These are phyloP conservation scores for Euphorbia tirucalli DNA, from an alignment of 345 rosid species.

Conservation along the genomic window DNA sequence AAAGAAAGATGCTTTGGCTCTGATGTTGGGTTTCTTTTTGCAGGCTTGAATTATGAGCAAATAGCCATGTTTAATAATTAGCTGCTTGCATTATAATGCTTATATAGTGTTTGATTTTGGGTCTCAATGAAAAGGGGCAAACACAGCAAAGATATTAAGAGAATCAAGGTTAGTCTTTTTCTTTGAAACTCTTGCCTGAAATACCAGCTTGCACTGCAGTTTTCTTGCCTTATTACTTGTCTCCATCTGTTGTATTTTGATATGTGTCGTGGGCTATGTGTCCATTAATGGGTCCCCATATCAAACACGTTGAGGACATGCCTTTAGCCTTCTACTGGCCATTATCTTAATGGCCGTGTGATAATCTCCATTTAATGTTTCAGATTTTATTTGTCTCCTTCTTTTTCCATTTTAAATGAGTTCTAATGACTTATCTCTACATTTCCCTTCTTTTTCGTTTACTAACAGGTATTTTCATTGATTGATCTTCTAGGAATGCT, in stretches of 20 bases:
- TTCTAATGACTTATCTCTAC: neutral
- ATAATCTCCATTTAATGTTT: neutral
- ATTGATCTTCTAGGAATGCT: neutral
- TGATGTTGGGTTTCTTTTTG: neutral
- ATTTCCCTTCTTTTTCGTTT: slow-evolving; percentile 1
- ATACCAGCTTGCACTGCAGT: too few species aligned
- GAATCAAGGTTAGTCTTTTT: neutral
- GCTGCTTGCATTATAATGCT: neutral
- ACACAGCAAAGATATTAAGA: neutral
- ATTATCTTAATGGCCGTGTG: neutral
- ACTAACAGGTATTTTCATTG: neutral
- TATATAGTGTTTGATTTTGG: neutral
- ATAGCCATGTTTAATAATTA: neutral
- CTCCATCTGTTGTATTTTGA: neutral
- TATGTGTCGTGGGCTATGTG: slow-evolving; percentile 5
- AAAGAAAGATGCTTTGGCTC: slow-evolving; percentile 22
- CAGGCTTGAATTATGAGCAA: neutral
- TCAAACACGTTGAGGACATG: slow-evolving; percentile 26
- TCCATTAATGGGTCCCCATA: slow-evolving; percentile 3
- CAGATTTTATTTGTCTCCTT: neutral
- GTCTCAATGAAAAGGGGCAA: neutral
- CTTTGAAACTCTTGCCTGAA: too few species aligned
- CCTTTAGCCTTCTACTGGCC: slow-evolving; percentile 1
- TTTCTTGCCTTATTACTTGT: neutral
- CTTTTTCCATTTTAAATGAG: neutral